Base-by-base conservation (phyloP, 208 protist species). In the Crithidia acanthocephali region DNA sequence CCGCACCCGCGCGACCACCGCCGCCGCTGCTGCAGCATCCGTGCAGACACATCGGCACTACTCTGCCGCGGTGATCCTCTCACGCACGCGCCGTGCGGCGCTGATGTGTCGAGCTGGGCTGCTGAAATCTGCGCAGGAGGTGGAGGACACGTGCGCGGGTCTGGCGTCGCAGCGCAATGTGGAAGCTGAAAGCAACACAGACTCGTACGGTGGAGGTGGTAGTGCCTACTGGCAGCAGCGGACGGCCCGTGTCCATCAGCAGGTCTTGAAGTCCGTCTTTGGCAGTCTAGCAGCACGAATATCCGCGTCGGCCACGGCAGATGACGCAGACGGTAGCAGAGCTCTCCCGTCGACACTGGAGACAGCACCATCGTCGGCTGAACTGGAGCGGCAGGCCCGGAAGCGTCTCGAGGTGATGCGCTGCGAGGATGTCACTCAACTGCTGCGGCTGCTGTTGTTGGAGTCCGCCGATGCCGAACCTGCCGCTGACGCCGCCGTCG, bases 361-460 rank as follows among this genome's bases (percentile, higher is more conserved):
- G 22, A 13, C 22, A 15, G 48, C 48, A 15, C 4, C 23, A 15
- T 16, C 48, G 23, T 23, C 18, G 2, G 18, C 32, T 1, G 55
- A 28, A 10, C 18, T 63, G 35, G 65, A 72, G 59, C 72, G 72
- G 2, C 48, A 53, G 42, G 59, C 50, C 2, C 72, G 65, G 1
- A 35, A 33, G 28, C 65, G 65, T 4, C 32, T 78, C 5, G 64
- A 78, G 47, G 58, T 78, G 40, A 58, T 78, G 51, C 45, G 72
- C 32, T 68, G 72, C 59, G 32, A 63, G 15, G 72, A 78, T 32
- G 58, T 78, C 0, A 57, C 65, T 8, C 48, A 63, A 51, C 57
- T 72, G 23, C 70, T 75, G 11, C 25, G 55, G n/a, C 20, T 72
- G 37, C 65, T 78, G 16, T 18, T 72, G 28, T 27, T 10, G 20